Evolutionary conservation across 73 alveolate genomes (phyloP), one percentile per base, ranked within the genome.

Genomic region (Stentor roeselii): DNA sequence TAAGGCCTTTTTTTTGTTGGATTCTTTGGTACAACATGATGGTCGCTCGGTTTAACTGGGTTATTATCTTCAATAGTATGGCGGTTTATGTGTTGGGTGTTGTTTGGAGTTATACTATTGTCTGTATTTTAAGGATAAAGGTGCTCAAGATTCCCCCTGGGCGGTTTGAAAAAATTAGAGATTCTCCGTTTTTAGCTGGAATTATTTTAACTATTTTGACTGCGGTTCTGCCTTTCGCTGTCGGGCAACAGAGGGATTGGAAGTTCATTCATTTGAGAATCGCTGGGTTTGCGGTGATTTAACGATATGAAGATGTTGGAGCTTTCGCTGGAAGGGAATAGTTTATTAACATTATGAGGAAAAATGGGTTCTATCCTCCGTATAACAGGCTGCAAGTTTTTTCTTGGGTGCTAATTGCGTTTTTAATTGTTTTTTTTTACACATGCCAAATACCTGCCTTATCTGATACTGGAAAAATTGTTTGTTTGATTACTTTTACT

Each of bases 291-390:
- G n/a, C n/a, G n/a, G n/a, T n/a, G n/a, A n/a, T n/a, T n/a, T n/a
- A n/a, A n/a, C n/a, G n/a, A n/a, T n/a, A n/a, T n/a, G n/a, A n/a
- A n/a, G n/a, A n/a, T n/a, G n/a, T n/a, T n/a, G n/a, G n/a, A n/a
- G n/a, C n/a, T n/a, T n/a, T n/a, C n/a, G n/a, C n/a, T n/a, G n/a
- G n/a, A n/a, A n/a, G n/a, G n/a, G n/a, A n/a, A n/a, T n/a, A n/a
- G n/a, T n/a, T n/a, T n/a, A n/a, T n/a, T n/a, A n/a, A n/a, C n/a
- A 50, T 50, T 11, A 67, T 67, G 80, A 67, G 37, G 34, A 67
- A 67, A 32, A 67, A 86, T 86, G 92, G 92, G 59, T 86, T 86
- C 38, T 15, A 59, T 3, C 34, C 58, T 1, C 92, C 92, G 11
- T 86, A 82, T 61, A 85, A 82, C 77, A 15, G 14, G 1, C 31